phyloP scores from a whole-genome alignment of 176 grass and related monocot species.

The Oryza meyeriana region DNA sequence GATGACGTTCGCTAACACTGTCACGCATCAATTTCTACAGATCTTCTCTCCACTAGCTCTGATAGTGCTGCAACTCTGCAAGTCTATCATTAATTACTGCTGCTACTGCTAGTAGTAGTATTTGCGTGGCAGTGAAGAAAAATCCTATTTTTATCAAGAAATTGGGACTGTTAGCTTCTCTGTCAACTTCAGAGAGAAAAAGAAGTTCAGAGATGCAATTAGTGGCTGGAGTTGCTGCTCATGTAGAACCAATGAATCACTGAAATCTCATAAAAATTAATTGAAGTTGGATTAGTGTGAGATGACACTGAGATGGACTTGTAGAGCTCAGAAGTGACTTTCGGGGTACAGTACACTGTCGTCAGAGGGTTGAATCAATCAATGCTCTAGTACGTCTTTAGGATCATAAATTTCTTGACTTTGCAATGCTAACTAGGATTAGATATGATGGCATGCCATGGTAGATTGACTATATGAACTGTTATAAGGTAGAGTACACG shows the following conservation, averaged over 20 bases:
- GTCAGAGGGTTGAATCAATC: background rate
- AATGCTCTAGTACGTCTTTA: background rate
- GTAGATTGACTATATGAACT: background rate
- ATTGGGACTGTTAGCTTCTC: background rate
- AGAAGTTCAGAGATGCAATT: background rate
- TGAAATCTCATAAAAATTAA: background rate
- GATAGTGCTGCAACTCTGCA: background rate
- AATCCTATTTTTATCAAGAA: background rate
- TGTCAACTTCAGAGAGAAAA: background rate
- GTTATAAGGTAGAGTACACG: background rate
- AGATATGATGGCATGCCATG: background rate
- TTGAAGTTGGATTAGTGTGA: background rate
- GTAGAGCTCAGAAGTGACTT: conserved; percentile 2
- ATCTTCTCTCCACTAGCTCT: background rate
- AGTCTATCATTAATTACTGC: background rate
- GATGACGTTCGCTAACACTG: background rate
- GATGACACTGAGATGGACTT: background rate
- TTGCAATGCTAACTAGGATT: background rate
- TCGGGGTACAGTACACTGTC: background rate
- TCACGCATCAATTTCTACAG: background rate
- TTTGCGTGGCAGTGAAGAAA: background rate
- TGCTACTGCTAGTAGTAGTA: background rate
- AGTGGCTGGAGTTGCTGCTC: background rate
- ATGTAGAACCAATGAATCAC: background rate
- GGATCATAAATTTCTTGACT: conserved; percentile 7